A percentile compares a stretch with the other conserved stretches of the same genome.
phyloP scores from a whole-genome alignment of 805 yeast genomes.

The Suhomyces sp. region DNA sequence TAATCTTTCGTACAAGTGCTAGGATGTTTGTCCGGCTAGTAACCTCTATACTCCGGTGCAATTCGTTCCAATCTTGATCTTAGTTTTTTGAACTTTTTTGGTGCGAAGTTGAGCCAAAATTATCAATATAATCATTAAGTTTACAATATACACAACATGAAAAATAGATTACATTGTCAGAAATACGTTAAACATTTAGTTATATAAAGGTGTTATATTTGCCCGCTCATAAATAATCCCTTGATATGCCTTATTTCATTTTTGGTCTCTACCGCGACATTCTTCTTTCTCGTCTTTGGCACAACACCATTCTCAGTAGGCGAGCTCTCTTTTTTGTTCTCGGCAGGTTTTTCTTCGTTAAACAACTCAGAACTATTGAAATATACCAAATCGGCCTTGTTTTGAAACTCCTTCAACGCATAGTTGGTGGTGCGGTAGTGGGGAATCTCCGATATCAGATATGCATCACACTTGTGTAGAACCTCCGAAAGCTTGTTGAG shows the following conservation, averaged over 20 bases:
- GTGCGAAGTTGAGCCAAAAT: background rate
- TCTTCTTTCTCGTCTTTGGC: constrained; percentile 16
- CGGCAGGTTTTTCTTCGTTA: constrained; percentile 8
- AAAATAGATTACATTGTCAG: too few species aligned
- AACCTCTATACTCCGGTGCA: background rate
- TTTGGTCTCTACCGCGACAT: constrained; percentile 32
- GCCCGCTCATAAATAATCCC: constrained; percentile 45
- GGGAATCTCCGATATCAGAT: constrained; percentile 27
- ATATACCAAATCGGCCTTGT: constrained; percentile 31
- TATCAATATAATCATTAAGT: too few species aligned
- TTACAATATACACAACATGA: background rate
- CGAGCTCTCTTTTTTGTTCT: background rate
- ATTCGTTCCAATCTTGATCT: background rate
- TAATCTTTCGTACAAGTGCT: too few species aligned
- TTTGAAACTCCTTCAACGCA: constrained; percentile 34
- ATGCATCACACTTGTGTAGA: constrained; percentile 26
- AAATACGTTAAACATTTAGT: too few species aligned
- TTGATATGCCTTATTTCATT: constrained; percentile 40
- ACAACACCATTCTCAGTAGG: background rate
- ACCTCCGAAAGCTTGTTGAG: constrained; percentile 19
- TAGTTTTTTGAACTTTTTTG: background rate
- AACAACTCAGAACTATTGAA: constrained; percentile 34
- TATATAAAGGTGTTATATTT: constrained; percentile 13
- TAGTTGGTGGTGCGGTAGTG: constrained; percentile 29
- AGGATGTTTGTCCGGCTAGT: background rate